These are phyloP conservation scores for Stephanodiscus minutulus DNA, from an alignment of 108 stramenopile genomes.

Conservation along the genomic window DNA sequence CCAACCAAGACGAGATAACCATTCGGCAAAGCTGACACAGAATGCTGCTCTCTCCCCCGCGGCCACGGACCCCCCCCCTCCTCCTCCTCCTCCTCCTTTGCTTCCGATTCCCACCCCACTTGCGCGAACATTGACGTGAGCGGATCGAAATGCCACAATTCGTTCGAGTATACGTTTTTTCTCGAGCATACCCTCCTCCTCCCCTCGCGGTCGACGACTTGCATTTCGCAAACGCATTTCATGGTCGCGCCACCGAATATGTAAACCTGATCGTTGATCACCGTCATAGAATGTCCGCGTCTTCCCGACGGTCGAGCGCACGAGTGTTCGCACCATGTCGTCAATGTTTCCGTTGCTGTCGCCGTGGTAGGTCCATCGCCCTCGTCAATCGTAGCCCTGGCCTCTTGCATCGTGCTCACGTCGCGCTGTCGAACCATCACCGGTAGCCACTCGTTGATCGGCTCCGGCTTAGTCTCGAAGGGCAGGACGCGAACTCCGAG, in stretches of 20 bases:
- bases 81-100: background rate
- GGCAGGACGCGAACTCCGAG: background rate
- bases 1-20: slow-evolving; percentile 34
- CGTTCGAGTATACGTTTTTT: slow-evolving; percentile 32
- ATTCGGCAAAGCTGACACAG: slow-evolving; percentile 27
- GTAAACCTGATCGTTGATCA: slow-evolving; percentile 36
- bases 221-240: slow-evolving; percentile 27
- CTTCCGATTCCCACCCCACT: slow-evolving; percentile 1
- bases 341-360: background rate
- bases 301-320: slow-evolving; percentile 21
- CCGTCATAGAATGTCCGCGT: slow-evolving; percentile 36
- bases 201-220: background rate
- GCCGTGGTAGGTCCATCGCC: background rate
- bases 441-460: slow-evolving; percentile 28
- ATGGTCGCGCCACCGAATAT: slow-evolving; percentile 40
- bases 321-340: slow-evolving; percentile 32
- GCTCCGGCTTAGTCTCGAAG: background rate
- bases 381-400: background rate
- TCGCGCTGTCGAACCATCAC: slow-evolving; percentile 6
- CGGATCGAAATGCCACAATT: slow-evolving; percentile 39
- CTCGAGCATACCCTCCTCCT: slow-evolving; percentile 10
- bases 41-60: slow-evolving; percentile 41
- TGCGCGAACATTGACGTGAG: slow-evolving; percentile 21
- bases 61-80: slow-evolving; percentile 10
- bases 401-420: background rate